Conservation (phyloP, 2,329 filamentous ascomycete species). For the Penicillium frequentans region DNA sequence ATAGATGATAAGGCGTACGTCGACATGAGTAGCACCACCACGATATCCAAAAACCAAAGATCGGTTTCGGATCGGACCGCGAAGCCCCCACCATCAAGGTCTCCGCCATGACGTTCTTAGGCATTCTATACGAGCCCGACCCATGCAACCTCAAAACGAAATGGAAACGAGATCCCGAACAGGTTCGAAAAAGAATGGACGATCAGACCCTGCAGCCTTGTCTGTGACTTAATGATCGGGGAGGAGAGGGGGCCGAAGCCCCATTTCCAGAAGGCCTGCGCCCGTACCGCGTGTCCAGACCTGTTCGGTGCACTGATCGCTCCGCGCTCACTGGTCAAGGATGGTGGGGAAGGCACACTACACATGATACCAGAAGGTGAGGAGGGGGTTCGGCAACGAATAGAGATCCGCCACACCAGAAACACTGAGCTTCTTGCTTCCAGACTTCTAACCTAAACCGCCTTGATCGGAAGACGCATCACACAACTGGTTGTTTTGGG, state of each 20-base stretch:
- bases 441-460: neutral
- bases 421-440: neutral
- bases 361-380: neutral
- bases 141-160: neutral
- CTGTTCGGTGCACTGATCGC: conserved; percentile 7
- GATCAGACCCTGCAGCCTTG: conserved; percentile 1
- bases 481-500: neutral
- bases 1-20: neutral
- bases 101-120: conserved; percentile 13
- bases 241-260: neutral
- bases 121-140: neutral
- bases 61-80: conserved; percentile 18
- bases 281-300: conserved; percentile 17
- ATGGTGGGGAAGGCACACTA: neutral
- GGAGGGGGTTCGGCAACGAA: conserved; percentile 15
- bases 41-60: neutral
- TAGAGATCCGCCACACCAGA: conserved; percentile 14
- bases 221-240: neutral
- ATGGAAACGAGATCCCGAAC: neutral
- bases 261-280: conserved; percentile 3
- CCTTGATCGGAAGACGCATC: neutral
- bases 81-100: neutral
- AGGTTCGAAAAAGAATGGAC: neutral
- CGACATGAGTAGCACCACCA: neutral
- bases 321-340: conserved; percentile 10